Conservation (phyloP, 2,329 filamentous ascomycete species). For the Talaromyces albobiverticillius region DNA sequence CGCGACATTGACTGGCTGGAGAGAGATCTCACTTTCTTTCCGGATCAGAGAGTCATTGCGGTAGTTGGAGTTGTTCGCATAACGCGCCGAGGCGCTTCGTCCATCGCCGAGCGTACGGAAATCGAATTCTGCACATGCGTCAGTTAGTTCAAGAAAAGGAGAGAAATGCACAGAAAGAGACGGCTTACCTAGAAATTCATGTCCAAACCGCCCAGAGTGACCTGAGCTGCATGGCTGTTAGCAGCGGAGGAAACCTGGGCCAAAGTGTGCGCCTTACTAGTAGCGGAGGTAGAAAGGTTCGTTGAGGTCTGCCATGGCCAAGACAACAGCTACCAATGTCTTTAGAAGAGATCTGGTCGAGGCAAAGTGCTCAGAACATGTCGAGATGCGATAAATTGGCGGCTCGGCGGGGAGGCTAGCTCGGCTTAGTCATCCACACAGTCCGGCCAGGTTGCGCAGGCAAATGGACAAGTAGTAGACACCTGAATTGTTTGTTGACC, state of each 20-base stretch:
- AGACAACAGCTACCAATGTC: neutral
- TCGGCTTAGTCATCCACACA: constrained; percentile 47
- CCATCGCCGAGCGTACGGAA: constrained; percentile 91
- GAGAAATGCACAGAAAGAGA: neutral
- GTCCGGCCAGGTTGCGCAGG: constrained; percentile 34
- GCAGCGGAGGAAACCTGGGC: constrained; percentile 40
- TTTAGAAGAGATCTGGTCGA: neutral
- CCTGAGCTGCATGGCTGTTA: constrained; percentile 68
- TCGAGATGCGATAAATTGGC: too few species aligned
- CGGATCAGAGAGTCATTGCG: constrained; percentile 96
- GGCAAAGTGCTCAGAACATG: too few species aligned
- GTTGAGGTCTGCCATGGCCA: constrained; percentile 54
- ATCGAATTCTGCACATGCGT: constrained; percentile 73
- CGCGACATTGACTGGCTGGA: neutral
- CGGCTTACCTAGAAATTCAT: constrained; percentile 85
- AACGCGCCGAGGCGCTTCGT: constrained; percentile 86
- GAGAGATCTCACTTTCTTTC: constrained; percentile 82
- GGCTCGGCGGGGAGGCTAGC: constrained; percentile 15
- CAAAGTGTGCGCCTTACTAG: constrained; percentile 65
- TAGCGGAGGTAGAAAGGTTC: constrained; percentile 96
- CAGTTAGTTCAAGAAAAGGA: constrained; percentile 20
- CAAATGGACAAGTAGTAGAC: constrained; percentile 45
- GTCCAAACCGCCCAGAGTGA: constrained; percentile 93
- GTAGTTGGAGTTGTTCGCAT: constrained; percentile 99
- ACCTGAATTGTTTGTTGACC: constrained; percentile 31